Conservation (phyloP, 345 rosid genomes). For the Jatropha curcas region DNA sequence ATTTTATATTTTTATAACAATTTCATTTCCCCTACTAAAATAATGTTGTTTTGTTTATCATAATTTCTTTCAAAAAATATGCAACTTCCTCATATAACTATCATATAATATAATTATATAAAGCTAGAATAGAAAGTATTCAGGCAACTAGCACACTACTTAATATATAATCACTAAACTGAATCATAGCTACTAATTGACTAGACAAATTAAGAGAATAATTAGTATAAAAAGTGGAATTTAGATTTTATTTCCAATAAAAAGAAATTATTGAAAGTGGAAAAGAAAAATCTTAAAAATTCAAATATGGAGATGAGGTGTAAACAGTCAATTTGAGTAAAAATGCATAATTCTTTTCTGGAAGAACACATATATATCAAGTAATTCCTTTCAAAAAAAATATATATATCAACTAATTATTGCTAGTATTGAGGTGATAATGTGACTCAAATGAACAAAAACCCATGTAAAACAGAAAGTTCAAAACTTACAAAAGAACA, state of each 20-base stretch:
- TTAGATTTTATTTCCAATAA: not conserved
- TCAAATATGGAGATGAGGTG: not conserved
- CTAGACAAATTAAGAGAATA: not conserved
- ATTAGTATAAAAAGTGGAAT: not conserved
- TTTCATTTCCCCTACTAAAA: too few relatives aligned
- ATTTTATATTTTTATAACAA: too few relatives aligned
- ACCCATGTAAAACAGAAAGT: not conserved
- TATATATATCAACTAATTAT: not conserved
- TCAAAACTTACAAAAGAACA: not conserved
- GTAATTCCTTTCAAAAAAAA: too few relatives aligned
- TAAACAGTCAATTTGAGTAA: not conserved
- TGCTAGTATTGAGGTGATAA: not conserved
- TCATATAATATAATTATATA: too few relatives aligned
- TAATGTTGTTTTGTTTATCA: too few relatives aligned
- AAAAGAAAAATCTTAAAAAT: not conserved
- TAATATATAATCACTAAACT: not conserved
- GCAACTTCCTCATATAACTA: too few relatives aligned
- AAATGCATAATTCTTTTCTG: constrained; percentile 13
- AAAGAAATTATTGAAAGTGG: not conserved
- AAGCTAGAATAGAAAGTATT: too few relatives aligned
- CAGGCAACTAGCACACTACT: too few relatives aligned
- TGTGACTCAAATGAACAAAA: not conserved
- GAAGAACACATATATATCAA: not conserved
- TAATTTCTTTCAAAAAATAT: too few relatives aligned
- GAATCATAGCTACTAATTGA: not conserved